Conservation (phyloP, 2,329 filamentous ascomycete genomes). For the Neonectria faginata region DNA sequence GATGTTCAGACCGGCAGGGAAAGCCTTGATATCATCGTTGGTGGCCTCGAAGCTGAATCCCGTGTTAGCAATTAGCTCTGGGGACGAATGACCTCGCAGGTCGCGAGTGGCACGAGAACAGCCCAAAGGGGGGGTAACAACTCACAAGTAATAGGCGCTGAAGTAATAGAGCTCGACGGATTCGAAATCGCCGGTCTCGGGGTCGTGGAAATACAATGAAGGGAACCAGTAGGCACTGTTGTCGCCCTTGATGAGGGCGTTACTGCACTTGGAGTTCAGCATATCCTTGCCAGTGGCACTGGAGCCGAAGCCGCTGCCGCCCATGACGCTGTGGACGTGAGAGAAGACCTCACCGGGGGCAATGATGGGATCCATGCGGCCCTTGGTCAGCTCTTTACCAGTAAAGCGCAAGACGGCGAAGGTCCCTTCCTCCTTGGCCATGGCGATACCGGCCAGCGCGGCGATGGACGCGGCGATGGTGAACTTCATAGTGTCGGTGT, state of each 20-base stretch:
- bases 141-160: slow-evolving; percentile 81
- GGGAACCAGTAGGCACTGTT: slow-evolving; percentile 84
- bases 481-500: slow-evolving; percentile 52
- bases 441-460: slow-evolving; percentile 53
- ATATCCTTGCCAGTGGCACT: slow-evolving; percentile 71
- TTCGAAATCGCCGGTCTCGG: slow-evolving; percentile 71
- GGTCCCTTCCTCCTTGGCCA: slow-evolving; percentile 61
- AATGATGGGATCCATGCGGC: slow-evolving; percentile 76
- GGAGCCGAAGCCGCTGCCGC: slow-evolving; percentile 75
- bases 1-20: slow-evolving; percentile 79
- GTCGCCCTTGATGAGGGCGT: slow-evolving; percentile 75
- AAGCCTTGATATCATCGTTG: slow-evolving; percentile 75
- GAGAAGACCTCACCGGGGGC: slow-evolving; percentile 66
- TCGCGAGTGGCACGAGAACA: not conserved
- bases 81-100: not conserved
- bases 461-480: slow-evolving; percentile 48
- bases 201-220: slow-evolving; percentile 74
- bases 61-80: slow-evolving; percentile 25
- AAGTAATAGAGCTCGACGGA: slow-evolving; percentile 77
- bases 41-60: slow-evolving; percentile 68
- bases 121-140: slow-evolving; percentile 1
- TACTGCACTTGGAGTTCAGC: slow-evolving; percentile 74
- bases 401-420: slow-evolving; percentile 79
- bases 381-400: slow-evolving; percentile 71
- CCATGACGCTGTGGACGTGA: slow-evolving; percentile 79